Conservation (phyloP, 1,139 yeast species). For the Chernovozyma aurita region DNA sequence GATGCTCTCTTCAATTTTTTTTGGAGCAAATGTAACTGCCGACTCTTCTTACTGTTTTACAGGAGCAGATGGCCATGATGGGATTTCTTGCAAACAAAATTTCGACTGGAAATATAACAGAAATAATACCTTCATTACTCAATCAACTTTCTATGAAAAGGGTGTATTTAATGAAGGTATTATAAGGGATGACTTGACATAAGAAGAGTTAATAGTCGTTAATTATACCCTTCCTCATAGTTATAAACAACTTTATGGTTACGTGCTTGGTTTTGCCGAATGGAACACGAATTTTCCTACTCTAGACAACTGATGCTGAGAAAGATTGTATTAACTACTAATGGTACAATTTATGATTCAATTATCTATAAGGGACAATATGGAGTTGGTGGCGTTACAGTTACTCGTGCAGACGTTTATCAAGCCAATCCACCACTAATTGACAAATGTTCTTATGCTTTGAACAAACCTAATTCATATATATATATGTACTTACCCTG, state of each 20-base stretch:
- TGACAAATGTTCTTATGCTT: too few relatives aligned
- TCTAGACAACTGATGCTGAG: too few relatives aligned
- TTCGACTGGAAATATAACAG: not conserved
- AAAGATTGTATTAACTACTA: too few relatives aligned
- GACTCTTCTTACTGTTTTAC: not conserved
- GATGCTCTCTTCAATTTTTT: not conserved
- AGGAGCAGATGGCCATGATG: not conserved
- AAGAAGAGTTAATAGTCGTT: not conserved
- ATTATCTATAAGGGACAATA: too few relatives aligned
- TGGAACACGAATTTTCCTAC: too few relatives aligned
- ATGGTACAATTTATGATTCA: too few relatives aligned
- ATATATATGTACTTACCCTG: too few relatives aligned
- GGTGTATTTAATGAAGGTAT: not conserved
- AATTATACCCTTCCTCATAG: not conserved
- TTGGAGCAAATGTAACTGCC: not conserved
- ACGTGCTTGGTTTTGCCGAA: not conserved
- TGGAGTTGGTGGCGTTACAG: too few relatives aligned
- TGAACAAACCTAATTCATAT: too few relatives aligned
- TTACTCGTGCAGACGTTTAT: too few relatives aligned
- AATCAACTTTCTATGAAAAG: not conserved
- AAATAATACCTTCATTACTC: not conserved
- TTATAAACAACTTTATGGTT: not conserved
- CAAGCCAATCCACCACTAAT: too few relatives aligned
- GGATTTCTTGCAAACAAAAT: not conserved
- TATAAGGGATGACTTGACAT: not conserved